A percentile compares a stretch with the other conserved stretches of the same genome.
phyloP scores from a whole-genome alignment of 352 stramenopile species.

The Globisporangium camurandrum region DNA sequence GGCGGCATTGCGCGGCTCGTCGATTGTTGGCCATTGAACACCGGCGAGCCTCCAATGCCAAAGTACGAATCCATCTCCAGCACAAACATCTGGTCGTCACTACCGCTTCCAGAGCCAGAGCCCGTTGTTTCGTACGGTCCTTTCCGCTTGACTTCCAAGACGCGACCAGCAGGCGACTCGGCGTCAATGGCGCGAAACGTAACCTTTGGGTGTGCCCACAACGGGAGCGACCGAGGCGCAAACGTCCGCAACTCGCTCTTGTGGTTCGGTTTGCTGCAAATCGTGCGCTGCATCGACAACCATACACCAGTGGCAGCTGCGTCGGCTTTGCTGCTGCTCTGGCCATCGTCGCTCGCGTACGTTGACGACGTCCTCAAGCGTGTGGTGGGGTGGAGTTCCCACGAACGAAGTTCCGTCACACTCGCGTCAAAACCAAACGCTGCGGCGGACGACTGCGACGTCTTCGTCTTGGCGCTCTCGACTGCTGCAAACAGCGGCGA shows the following conservation, averaged over 20 bases:
- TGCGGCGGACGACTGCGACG: slow-evolving; percentile 28
- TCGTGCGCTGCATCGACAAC: not conserved
- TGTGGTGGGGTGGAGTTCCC: slow-evolving; percentile 30
- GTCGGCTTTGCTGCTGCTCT: not conserved
- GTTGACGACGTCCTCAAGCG: slow-evolving; percentile 26
- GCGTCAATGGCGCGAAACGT: slow-evolving; percentile 50
- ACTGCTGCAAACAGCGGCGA: no score
- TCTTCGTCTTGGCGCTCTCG: slow-evolving; percentile 8
- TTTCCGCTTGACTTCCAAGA: slow-evolving; percentile 73
- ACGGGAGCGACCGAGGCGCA: slow-evolving; percentile 43
- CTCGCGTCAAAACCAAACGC: slow-evolving; percentile 64
- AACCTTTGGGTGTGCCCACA: slow-evolving; percentile 77
- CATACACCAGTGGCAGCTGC: no score
- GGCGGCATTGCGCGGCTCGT: slow-evolving; percentile 20
- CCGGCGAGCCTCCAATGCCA: slow-evolving; percentile 66
- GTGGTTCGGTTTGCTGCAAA: slow-evolving; percentile 16
- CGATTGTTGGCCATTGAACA: slow-evolving; percentile 50
- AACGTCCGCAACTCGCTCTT: slow-evolving; percentile 70
- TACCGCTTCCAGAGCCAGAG: slow-evolving; percentile 24
- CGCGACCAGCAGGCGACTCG: slow-evolving; percentile 34
- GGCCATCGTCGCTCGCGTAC: slow-evolving; percentile 8
- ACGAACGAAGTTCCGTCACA: slow-evolving; percentile 52
- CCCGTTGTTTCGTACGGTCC: slow-evolving; percentile 32
- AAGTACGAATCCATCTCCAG: slow-evolving; percentile 87
- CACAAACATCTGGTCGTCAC: slow-evolving; percentile 71